phyloP scores from a whole-genome alignment of 2,329 filamentous ascomycete species.

The Trichoderma koningiopsis region DNA sequence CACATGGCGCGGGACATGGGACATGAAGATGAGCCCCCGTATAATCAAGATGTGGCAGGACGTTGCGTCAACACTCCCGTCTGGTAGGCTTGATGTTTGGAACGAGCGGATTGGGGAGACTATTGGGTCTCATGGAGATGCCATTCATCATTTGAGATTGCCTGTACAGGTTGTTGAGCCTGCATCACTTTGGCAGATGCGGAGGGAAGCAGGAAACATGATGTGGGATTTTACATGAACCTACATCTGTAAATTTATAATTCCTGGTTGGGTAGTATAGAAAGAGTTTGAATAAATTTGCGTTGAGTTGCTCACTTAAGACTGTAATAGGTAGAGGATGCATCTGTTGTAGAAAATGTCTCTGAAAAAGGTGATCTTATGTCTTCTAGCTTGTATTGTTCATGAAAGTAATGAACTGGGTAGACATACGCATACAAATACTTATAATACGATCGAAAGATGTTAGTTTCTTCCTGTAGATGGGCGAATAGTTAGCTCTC shows the following conservation, averaged over 20 bases:
- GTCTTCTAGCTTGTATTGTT: no score
- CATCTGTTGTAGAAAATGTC: no score
- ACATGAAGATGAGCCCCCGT: constrained; percentile 32
- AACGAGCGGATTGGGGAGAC: constrained; percentile 1
- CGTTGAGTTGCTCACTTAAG: no score
- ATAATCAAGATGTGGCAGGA: constrained; percentile 31
- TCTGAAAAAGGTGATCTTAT: no score
- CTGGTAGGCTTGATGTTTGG: constrained; percentile 28
- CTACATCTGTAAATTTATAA: not conserved
- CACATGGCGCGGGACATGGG: constrained; percentile 41
- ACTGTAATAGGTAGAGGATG: no score
- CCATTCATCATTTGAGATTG: constrained; percentile 36
- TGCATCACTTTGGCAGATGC: constrained; percentile 40
- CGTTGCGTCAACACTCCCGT: constrained; percentile 22
- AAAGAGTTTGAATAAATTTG: no score
- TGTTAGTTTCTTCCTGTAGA: no score
- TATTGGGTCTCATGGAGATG: constrained; percentile 38
- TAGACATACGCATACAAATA: no score
- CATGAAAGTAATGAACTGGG: no score
- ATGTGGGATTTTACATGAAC: not conserved
- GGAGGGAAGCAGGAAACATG: constrained; percentile 31
- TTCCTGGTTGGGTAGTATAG: no score
- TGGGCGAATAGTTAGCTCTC: no score
- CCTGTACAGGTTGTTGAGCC: constrained; percentile 38
- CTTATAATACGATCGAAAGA: no score